Base-by-base conservation (phyloP, 2,329 filamentous ascomycete genomes). In the Colletotrichum magnum region DNA sequence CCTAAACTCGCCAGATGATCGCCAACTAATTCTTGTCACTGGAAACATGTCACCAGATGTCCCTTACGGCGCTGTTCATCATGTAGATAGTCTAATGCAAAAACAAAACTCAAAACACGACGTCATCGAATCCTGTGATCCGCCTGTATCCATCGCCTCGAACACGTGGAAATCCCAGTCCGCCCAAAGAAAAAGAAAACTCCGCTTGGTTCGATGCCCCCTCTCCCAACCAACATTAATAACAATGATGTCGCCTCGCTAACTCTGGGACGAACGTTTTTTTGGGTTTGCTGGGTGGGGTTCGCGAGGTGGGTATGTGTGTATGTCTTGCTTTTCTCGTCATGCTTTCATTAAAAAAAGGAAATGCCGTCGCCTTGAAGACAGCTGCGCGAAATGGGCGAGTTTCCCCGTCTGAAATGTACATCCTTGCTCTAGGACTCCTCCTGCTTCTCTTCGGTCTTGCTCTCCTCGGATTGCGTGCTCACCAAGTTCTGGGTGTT, bases 331-430 rank as follows among this genome's bases (percentile, higher is more conserved):
- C 39, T 51, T 21, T 71, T 67, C 36, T 36, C 57, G 53, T 67
- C 62, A 53, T 75, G 73, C 67, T 47, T 52, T 69, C 63, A 28
- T 67, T n/a, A 67, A 57, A 48, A 36, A 36, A 36, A 36, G 9
- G 32, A 36, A 36, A 21, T 26, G 57, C 41, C 43, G 28, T 47
- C 51, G n/a, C 36, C 28, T 36, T 32, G 32, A 47, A 24, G 28
- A 62, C 36, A 32, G 24, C 26, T 39, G 36, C 16, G 28, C 48
- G 39, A 24, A 28, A 10, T 18, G 58, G 24, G 24, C 43, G 18
- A 36, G 15, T 58, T 10, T 6, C 1, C 28, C 32, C 28, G 28
- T 10, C 32, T 36, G 9, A 10, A 6, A 36, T 36, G 9, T 36
- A 36, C 32, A 36, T 10, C 10, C 32, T 9, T 12, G 32, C 32